A percentile compares a stretch with the other conserved stretches of the same genome.
phyloP scores from a whole-genome alignment of 177 flowering plant genomes.

The Vitis hybrid region DNA sequence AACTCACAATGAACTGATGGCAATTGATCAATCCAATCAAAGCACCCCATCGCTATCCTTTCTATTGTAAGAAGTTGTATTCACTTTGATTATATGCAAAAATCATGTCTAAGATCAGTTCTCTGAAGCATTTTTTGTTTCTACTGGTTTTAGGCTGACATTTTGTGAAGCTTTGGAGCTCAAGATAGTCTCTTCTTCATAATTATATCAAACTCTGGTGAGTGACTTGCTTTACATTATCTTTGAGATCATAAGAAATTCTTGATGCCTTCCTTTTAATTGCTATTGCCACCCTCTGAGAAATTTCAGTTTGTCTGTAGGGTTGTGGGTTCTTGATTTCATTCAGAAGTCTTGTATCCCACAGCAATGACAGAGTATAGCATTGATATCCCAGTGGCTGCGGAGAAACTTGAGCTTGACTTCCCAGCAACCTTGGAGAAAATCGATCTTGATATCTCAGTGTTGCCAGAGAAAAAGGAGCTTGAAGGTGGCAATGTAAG shows the following conservation, averaged over 20 bases:
- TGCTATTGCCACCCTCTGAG: neutral
- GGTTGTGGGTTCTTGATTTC: neutral
- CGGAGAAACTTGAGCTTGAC: neutral
- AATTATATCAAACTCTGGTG: neutral
- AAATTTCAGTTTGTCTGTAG: slow-evolving; percentile 9
- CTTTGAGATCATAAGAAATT: neutral
- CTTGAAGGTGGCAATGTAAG: neutral
- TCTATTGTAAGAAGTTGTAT: too few relatives aligned
- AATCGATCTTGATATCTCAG: neutral
- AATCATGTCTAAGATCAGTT: too few relatives aligned
- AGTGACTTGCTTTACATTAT: neutral
- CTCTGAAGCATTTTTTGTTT: neutral
- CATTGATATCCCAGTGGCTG: slow-evolving; percentile 10
- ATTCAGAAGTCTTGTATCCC: too few relatives aligned
- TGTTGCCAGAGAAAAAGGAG: slow-evolving; percentile 8
- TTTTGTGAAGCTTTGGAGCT: slow-evolving; percentile 4
- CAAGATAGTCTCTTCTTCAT: neutral
- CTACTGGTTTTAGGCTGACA: neutral
- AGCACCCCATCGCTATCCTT: too few relatives aligned
- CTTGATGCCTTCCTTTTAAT: neutral
- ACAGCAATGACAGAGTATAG: slow-evolving; percentile 13
- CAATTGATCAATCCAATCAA: too few relatives aligned
- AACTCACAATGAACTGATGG: too few relatives aligned
- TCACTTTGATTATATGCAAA: too few relatives aligned
- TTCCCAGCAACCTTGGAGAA: too few relatives aligned